These are phyloP conservation scores for Ogataea corticis DNA, from an alignment of 805 yeast genomes.

Conservation along the genomic window DNA sequence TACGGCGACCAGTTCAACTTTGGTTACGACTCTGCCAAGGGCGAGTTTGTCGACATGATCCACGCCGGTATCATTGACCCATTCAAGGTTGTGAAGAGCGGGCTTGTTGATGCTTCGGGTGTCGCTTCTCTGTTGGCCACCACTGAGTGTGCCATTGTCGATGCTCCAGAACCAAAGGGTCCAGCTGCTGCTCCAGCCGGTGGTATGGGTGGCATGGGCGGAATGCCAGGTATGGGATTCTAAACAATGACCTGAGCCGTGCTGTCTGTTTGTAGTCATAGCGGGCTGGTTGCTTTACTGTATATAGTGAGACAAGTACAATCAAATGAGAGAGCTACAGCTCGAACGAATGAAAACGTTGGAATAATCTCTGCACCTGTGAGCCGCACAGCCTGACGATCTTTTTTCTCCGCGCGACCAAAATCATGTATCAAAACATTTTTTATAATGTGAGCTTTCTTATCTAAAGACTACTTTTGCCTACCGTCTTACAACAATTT, in stretches of 20 bases:
- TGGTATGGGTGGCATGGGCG: constrained; percentile 65
- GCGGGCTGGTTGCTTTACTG: no score
- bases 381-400: neutral
- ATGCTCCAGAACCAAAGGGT: constrained; percentile 81
- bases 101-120: constrained; percentile 94
- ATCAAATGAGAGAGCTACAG: no score
- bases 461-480: no score
- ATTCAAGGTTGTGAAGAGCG: constrained; percentile 95
- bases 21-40: constrained; percentile 92
- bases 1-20: constrained; percentile 71
- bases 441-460: no score
- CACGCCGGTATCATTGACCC: constrained; percentile 98
- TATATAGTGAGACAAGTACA: no score
- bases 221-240: constrained; percentile 38
- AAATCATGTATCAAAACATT: no score
- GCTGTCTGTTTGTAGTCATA: no score
- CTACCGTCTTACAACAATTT: no score
- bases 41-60: constrained; percentile 93
- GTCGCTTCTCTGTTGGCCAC: constrained; percentile 97
- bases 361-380: no score
- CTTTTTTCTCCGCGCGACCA: no score
- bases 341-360: no score
- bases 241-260: constrained; percentile 7
- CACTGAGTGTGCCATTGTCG: constrained; percentile 97
- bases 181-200: constrained; percentile 57